Evolutionary conservation across 805 yeast species (phyloP), one percentile per base, ranked within the genome.

Genomic region (Suhomyces faveliae): DNA sequence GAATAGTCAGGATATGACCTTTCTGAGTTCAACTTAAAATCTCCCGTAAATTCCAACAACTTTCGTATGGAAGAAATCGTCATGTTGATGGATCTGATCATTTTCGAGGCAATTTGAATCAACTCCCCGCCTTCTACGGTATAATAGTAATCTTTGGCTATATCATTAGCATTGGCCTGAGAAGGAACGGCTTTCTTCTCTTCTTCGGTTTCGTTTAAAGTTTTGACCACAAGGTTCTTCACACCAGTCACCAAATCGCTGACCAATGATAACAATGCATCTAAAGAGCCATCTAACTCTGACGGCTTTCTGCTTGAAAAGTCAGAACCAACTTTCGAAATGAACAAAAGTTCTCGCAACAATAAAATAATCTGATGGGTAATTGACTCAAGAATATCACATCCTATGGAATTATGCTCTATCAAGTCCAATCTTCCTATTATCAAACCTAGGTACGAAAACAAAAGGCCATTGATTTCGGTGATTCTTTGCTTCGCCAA

Each of bases 391-490:
- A 87, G 62, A 5, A 82, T 63, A 52, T 84, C 85, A 58, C 89
- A 83, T 2, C 92, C 92, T 13, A 72, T 71, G 3, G 82, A 76
- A 59, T 86, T 87, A 55, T 83, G 85, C 59, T 87, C 94, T 29
- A 87, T 80, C 63, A 87, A 72, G 62, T 87, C 94, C 53, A 87
- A 66, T 56, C 95, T 68, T n/a, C 95, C 95, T 12, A 85, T 73
- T 8, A 87, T 78, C 53, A 87, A 58, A 2, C 85, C 84, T 52
- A 86, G 70, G 57, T 87, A 87, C 1, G 80, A 72, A 56, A 79
- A 78, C 12, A 85, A 58, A 4, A 83, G 69, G 22, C 79, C 77
- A 55, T 84, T 78, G 35, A 86, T 77, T 62, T 86, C 91, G 21
- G 80, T 77, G 20, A 86, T 68, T 55, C 95, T 71, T 47, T 73